phyloP scores from a whole-genome alignment of 345 rosid species.

The Brassica carinata region DNA sequence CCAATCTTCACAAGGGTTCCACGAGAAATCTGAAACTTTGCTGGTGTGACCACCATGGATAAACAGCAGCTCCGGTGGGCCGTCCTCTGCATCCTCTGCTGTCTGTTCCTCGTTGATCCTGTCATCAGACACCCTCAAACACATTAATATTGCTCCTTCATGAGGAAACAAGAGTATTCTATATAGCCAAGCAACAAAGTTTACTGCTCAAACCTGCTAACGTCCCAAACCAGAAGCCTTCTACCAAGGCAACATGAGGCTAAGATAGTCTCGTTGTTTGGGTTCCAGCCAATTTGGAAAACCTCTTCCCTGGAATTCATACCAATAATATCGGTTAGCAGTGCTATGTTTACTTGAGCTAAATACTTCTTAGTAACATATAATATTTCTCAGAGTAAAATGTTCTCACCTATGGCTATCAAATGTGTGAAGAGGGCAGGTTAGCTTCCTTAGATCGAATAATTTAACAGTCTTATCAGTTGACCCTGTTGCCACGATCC shows the following conservation, averaged over 20 bases:
- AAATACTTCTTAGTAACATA: conserved; percentile 4
- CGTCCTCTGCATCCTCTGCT: conserved; percentile 90
- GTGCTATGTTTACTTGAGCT: background rate
- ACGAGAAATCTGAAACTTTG: conserved; percentile 96
- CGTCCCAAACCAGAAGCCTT: conserved; percentile 99
- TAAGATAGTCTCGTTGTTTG: conserved; percentile 93
- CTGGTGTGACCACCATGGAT: conserved; percentile 99
- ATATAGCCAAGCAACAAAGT: conserved; percentile 10
- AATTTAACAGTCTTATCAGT: conserved; percentile 97
- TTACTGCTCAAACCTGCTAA: conserved; percentile 72
- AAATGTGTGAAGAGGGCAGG: conserved; percentile 82
- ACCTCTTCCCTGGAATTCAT: conserved; percentile 85
- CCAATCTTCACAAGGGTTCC: conserved; percentile 99
- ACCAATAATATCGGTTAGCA: conserved; percentile 10
- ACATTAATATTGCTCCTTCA: background rate
- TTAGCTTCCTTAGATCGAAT: conserved; percentile 90
- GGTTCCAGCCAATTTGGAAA: conserved; percentile 99
- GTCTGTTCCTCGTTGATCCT: conserved; percentile 83
- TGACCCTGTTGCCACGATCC: conserved; percentile 99
- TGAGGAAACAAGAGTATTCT: background rate
- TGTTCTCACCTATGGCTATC: conserved; percentile 87
- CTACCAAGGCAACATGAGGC: conserved; percentile 99
- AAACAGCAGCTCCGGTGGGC: conserved; percentile 98
- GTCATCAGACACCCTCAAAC: conserved; percentile 22
- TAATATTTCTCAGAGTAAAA: background rate